A percentile compares a stretch with the other conserved stretches of the same genome.
Conservation (phyloP, 2,329 filamentous ascomycete genomes). For the Colletotrichum sp. region DNA sequence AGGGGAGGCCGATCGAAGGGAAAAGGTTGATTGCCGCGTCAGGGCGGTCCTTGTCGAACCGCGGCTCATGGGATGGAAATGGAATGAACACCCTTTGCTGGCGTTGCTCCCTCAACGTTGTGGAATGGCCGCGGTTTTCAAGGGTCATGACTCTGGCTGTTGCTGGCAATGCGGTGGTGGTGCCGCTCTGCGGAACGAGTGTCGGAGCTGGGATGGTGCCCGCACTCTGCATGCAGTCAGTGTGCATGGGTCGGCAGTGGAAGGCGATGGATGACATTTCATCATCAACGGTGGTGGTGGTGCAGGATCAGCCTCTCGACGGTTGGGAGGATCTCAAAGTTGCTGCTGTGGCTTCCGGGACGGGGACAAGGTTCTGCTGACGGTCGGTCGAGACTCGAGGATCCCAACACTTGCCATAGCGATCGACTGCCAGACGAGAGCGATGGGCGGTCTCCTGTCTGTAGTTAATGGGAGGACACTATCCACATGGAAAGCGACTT, state of each 20-base stretch:
- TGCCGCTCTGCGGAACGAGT: background rate
- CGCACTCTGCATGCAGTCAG: background rate
- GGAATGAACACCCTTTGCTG: conserved; percentile 15
- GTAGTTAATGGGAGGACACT: background rate
- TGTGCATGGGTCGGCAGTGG: conserved; percentile 11
- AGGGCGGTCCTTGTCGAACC: background rate
- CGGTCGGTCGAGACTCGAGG: background rate
- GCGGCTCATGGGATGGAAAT: conserved; percentile 13
- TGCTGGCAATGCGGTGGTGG: background rate
- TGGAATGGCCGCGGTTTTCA: conserved; percentile 1
- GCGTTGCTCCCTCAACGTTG: conserved; percentile 10
- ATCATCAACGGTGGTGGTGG: background rate
- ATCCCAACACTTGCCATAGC: background rate
- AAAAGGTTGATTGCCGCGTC: background rate
- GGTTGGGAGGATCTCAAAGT: background rate
- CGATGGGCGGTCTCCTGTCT: background rate
- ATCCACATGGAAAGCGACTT: background rate
- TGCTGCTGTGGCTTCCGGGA: background rate
- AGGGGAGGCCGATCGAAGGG: background rate
- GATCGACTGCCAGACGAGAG: background rate
- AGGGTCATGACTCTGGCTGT: conserved; percentile 3
- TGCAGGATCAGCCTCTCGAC: background rate
- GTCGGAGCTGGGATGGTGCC: background rate
- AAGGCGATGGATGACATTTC: background rate
- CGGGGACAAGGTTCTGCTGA: background rate